Evolutionary conservation across 805 yeast genomes (phyloP), one percentile per base, ranked within the genome.

Genomic region (Nakazawaea ambrosiae): DNA sequence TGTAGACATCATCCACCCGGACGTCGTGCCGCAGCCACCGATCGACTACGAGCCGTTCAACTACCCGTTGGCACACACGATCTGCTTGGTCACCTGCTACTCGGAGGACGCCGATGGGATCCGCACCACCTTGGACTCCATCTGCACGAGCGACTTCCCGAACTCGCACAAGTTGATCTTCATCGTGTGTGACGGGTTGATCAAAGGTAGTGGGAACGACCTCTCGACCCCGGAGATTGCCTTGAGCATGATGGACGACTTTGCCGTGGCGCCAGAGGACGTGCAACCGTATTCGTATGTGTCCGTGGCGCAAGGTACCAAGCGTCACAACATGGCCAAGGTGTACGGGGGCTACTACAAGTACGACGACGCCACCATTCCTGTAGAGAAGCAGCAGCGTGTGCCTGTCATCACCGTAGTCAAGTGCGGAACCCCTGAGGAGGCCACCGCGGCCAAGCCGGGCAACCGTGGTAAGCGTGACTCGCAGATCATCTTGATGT

Each of bases 391-490:
- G 49, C 97, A 90, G 60, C 89, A 84, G 55, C 71, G 87, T 45
- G 84, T 84, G 18, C 96, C 96, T 1, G 66, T 88, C 46, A 54
- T 89, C 17, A 65, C 80, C 22, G 66, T 89, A 49, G 94, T 85
- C 22, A 88, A 88, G 57, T 83, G 94, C 60, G 97, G 97, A 43
- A 81, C 95, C 0, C 86, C 87, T 10, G 78, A 68, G 17, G 96
- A 87, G 56, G 78, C 75, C 23, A 68, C 70, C 11, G 66, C 80
- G 4, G 65, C 79, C 2, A 81, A 79, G 53, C 95, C 96, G 4
- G 97, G 97, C 48, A 88, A 88, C 57, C 79, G 97, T 68, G 97
- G 97, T 61, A 88, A 88, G 59, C 83, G 97, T 63, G 97, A 88
- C 55, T 85, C 96, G 17, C 97, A 88, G 58, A 79, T 88, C 42